Conservation (phyloP, 2,329 filamentous ascomycete species). For the Colletotrichum echinochloae region DNA sequence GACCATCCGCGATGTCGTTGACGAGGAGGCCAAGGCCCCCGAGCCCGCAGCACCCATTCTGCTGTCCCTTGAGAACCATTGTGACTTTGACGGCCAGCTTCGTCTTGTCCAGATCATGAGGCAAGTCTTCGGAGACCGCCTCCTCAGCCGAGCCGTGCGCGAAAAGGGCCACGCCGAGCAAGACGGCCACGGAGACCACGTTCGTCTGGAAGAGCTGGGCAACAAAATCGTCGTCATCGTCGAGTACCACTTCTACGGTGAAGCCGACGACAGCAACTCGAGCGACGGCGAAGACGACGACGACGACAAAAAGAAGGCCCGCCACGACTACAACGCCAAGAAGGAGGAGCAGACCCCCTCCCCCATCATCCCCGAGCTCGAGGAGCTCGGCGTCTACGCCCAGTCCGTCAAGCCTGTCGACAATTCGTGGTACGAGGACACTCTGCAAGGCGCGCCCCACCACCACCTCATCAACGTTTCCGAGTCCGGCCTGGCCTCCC, state of each 20-base stretch:
- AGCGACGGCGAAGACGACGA: constrained; percentile 55
- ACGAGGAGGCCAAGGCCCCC: constrained; percentile 65
- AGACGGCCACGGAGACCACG: constrained; percentile 62
- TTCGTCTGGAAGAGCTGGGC: constrained; percentile 69
- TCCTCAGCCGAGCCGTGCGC: constrained; percentile 69
- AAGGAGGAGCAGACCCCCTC: constrained; percentile 61
- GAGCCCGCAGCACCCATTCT: constrained; percentile 67
- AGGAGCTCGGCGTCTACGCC: constrained; percentile 75
- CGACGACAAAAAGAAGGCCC: constrained; percentile 55
- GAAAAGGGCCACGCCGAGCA: constrained; percentile 68
- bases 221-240: constrained; percentile 76
- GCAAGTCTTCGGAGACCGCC: constrained; percentile 70
- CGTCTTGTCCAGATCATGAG: constrained; percentile 74
- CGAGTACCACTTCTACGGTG: constrained; percentile 71
- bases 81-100: constrained; percentile 67
- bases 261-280: constrained; percentile 56
- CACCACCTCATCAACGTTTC: constrained; percentile 78
- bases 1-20: constrained; percentile 71
- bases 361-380: constrained; percentile 73
- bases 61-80: constrained; percentile 77
- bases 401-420: constrained; percentile 76
- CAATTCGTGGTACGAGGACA: constrained; percentile 72
- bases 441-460: constrained; percentile 67
- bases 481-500: constrained; percentile 66
- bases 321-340: constrained; percentile 59